These are phyloP conservation scores for Alloteropsis semialata DNA, from an alignment of 176 grass and related monocot genomes.

Conservation along the genomic window DNA sequence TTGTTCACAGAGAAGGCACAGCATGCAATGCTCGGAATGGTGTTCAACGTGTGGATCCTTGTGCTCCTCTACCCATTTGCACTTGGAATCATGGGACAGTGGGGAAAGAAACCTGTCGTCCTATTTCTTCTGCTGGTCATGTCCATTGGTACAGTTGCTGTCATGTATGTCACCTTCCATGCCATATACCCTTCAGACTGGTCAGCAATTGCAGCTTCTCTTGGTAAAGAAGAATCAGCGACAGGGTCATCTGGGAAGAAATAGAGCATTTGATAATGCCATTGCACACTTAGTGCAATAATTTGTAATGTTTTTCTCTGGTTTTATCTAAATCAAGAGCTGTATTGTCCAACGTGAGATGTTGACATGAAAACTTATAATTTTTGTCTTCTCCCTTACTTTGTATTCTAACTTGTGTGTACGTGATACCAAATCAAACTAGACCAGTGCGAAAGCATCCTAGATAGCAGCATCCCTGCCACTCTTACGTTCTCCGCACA, in stretches of 20 bases:
- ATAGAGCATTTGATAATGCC: not conserved
- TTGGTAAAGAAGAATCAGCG: not conserved
- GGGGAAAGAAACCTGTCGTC: constrained; percentile 34
- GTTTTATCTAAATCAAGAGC: not conserved
- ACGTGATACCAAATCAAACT: not conserved
- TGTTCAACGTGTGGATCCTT: constrained; percentile 50
- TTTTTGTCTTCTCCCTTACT: not conserved
- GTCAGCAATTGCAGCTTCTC: constrained; percentile 4
- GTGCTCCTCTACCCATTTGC: constrained; percentile 54
- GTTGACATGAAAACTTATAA: not conserved
- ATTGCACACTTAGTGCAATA: not conserved
- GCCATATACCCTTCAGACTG: not conserved
- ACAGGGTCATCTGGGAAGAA: not conserved
- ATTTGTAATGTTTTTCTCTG: not conserved
- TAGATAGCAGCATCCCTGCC: not conserved
- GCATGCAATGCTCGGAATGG: constrained; percentile 29
- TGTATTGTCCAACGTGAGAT: not conserved
- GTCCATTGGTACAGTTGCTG: not conserved
- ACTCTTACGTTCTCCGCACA: too few relatives aligned
- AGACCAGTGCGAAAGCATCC: not conserved
- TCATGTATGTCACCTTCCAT: constrained; percentile 11
- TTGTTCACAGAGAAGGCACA: constrained; percentile 16
- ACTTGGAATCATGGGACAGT: constrained; percentile 40
- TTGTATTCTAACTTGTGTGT: not conserved
- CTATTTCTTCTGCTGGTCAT: constrained; percentile 12